A percentile compares a stretch with the other conserved stretches of the same genome.
These are phyloP conservation scores for Aspergillus sp. DNA, from an alignment of 2,329 filamentous ascomycete genomes.

Conservation along the genomic window DNA sequence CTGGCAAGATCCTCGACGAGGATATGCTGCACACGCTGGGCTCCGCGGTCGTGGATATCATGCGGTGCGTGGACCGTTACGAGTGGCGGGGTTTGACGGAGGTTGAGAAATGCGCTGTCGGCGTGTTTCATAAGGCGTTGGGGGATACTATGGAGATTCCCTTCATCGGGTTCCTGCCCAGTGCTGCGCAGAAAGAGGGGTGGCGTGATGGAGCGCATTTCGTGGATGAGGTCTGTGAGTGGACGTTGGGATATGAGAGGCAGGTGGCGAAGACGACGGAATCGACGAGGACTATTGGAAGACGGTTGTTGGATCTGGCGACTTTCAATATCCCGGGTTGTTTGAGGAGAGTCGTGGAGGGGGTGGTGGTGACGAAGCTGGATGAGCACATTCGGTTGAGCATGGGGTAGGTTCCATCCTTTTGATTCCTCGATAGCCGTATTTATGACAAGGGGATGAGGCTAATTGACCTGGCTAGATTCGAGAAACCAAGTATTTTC, in stretches of 20 bases:
- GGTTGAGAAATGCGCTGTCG: neutral
- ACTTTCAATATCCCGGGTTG: neutral
- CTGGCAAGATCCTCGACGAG: slow-evolving; percentile 55
- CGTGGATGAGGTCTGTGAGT: neutral
- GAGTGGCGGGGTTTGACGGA: slow-evolving; percentile 58
- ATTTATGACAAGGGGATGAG: too few relatives aligned
- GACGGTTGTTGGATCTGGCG: neutral
- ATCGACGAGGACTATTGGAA: neutral
- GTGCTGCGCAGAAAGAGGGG: neutral
- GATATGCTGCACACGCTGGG: slow-evolving; percentile 61
- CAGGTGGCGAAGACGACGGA: neutral
- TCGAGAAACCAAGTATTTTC: neutral
- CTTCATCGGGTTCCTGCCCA: neutral
- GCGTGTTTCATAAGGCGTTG: neutral
- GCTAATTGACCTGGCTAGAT: neutral
- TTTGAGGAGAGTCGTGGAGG: neutral
- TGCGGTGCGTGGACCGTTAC: slow-evolving; percentile 58
- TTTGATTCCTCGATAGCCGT: too few relatives aligned
- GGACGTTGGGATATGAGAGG: neutral
- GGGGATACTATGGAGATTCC: neutral
- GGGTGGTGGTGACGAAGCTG: neutral
- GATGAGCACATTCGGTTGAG: neutral
- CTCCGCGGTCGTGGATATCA: slow-evolving; percentile 61
- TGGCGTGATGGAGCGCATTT: neutral
- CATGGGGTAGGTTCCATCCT: neutral